phyloP scores from a whole-genome alignment of 2,329 filamentous ascomycete genomes.

The Plectosphaerella sp. region DNA sequence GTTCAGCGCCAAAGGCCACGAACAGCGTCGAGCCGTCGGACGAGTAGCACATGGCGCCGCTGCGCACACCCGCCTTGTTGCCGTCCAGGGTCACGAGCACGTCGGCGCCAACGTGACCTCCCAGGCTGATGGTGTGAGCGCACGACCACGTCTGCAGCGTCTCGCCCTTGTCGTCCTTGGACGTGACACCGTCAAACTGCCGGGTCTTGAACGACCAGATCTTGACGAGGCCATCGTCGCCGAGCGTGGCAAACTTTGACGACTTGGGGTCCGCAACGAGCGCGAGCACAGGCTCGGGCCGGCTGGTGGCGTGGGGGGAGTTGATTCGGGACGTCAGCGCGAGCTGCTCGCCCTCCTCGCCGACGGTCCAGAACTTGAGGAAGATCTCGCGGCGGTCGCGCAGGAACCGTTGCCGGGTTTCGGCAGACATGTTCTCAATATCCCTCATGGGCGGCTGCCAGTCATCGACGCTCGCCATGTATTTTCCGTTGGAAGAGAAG shows the following conservation, averaged over 20 bases:
- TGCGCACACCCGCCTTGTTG: conserved; percentile 28
- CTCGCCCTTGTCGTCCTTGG: conserved; percentile 53
- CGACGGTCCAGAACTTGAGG: conserved; percentile 85
- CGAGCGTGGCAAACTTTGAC: conserved; percentile 77
- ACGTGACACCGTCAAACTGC: conserved; percentile 61
- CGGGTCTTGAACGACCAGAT: conserved; percentile 76
- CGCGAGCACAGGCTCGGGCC: conserved; percentile 61
- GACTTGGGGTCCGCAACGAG: conserved; percentile 66
- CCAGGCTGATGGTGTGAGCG: conserved; percentile 24
- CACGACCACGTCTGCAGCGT: conserved; percentile 72
- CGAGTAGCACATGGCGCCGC: conserved; percentile 71
- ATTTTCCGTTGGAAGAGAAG: conserved; percentile 75
- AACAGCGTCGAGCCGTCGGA: conserved; percentile 83
- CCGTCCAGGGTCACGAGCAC: conserved; percentile 23
- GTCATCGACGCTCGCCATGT: conserved; percentile 88
- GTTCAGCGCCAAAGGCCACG: conserved; percentile 51
- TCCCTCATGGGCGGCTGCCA: conserved; percentile 76
- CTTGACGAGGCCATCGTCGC: conserved; percentile 71
- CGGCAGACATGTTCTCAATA: conserved; percentile 40
- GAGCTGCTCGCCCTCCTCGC: conserved; percentile 53
- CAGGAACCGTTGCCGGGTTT: conserved; percentile 37
- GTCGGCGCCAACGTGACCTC: conserved; percentile 25
- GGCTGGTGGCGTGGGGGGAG: conserved; percentile 64
- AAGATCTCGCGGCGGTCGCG: conserved; percentile 65
- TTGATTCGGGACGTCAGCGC: conserved; percentile 80